phyloP scores from a whole-genome alignment of 2,329 filamentous ascomycete species.

The Diaporthe sp. region DNA sequence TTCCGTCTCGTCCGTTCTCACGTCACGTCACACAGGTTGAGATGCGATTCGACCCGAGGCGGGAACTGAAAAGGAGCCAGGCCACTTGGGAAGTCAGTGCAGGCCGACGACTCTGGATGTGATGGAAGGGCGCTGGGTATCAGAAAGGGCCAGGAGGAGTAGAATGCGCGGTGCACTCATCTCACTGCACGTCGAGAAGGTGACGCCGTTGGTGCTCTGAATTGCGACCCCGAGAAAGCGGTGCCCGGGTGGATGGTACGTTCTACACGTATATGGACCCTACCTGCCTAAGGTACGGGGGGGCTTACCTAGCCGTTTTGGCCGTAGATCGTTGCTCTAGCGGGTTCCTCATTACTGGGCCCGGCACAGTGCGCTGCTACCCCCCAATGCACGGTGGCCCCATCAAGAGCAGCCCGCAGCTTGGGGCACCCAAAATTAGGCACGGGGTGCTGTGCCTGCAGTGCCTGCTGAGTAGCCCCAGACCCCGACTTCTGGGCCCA shows the following conservation, averaged over 20 bases:
- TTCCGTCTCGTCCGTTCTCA: slow-evolving; percentile 11
- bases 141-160: slow-evolving; percentile 20
- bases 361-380: background rate
- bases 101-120: slow-evolving; percentile 28
- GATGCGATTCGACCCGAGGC: background rate
- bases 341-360: slow-evolving; percentile 32
- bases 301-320: slow-evolving; percentile 23
- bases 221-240: slow-evolving; percentile 29
- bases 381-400: slow-evolving; percentile 26
- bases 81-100: slow-evolving; percentile 14
- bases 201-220: slow-evolving; percentile 34
- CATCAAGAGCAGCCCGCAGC: slow-evolving; percentile 23
- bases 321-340: slow-evolving; percentile 33
- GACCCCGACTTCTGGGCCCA: slow-evolving; percentile 27
- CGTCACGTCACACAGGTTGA: slow-evolving; percentile 22
- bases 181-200: slow-evolving; percentile 14
- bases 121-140: slow-evolving; percentile 29
- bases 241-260: slow-evolving; percentile 24
- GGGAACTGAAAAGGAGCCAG: slow-evolving; percentile 11
- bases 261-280: slow-evolving; percentile 15
- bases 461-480: slow-evolving; percentile 21
- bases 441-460: slow-evolving; percentile 16
- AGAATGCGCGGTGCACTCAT: slow-evolving; percentile 18
- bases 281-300: slow-evolving; percentile 20
- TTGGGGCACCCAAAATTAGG: slow-evolving; percentile 25